These are phyloP conservation scores for Abortiporus biennis DNA, from an alignment of 1,284 basidiomycete species.

Conservation along the genomic window DNA sequence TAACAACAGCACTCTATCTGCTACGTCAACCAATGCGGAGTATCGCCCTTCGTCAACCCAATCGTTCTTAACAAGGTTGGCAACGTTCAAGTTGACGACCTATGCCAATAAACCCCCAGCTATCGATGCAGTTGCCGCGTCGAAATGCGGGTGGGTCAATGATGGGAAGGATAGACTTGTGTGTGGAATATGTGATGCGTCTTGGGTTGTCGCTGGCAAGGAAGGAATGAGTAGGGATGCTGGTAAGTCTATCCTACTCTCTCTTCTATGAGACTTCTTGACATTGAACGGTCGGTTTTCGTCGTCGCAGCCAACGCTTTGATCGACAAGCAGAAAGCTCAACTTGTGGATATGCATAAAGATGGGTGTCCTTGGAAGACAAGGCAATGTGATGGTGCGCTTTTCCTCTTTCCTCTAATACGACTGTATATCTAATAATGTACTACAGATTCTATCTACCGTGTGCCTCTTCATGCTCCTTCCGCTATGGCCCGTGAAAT, in stretches of 20 bases:
- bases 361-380: conserved; percentile 76
- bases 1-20: no score
- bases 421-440: conserved; percentile 8
- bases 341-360: conserved; percentile 66
- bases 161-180: conserved; percentile 70
- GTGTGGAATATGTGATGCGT: conserved; percentile 61
- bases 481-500: conserved; percentile 52
- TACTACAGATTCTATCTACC: conserved; percentile 67
- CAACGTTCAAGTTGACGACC: conserved; percentile 70
- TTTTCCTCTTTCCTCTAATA: not conserved
- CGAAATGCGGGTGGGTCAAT: conserved; percentile 75
- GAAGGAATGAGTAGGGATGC: conserved; percentile 68
- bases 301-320: conserved; percentile 60
- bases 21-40: conserved; percentile 33
- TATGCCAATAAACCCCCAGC: conserved; percentile 69
- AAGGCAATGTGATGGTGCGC: conserved; percentile 70
- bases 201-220: conserved; percentile 64
- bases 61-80: conserved; percentile 64
- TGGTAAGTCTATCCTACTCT: conserved; percentile 58
- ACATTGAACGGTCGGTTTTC: no score
- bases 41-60: conserved; percentile 72
- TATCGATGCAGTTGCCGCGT: conserved; percentile 71
- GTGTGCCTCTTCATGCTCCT: conserved; percentile 64
- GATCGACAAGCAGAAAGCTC: conserved; percentile 62
- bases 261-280: no score